phyloP scores from a whole-genome alignment of 305 asterid genomes.

The Fraxinus angustifolia region DNA sequence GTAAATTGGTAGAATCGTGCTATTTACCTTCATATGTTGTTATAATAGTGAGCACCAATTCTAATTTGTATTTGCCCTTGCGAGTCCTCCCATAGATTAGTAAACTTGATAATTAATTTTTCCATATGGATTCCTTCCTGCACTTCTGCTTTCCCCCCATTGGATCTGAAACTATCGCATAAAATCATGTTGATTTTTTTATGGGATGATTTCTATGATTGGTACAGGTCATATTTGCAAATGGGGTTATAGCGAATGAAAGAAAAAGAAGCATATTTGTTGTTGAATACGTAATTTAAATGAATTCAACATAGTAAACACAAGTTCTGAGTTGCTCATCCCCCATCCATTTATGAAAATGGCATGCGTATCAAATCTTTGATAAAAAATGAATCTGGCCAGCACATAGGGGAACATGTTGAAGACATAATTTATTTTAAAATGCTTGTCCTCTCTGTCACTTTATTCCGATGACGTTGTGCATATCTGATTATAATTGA shows the following conservation, averaged over 20 bases:
- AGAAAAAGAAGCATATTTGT: background rate
- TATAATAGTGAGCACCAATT: background rate
- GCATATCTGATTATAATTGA: background rate
- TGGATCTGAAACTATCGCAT: background rate
- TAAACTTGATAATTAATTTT: background rate
- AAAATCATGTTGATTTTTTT: background rate
- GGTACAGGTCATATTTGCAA: background rate
- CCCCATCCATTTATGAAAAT: background rate
- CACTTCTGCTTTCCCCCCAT: background rate
- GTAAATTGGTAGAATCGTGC: constrained; percentile 13
- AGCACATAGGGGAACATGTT: background rate
- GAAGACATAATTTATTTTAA: background rate
- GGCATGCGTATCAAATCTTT: background rate
- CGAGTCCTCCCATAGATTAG: background rate
- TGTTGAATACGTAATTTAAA: background rate
- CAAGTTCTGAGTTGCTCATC: background rate
- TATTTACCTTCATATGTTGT: background rate
- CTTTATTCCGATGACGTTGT: background rate
- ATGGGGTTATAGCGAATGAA: background rate
- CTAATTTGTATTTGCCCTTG: background rate
- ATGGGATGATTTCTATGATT: background rate
- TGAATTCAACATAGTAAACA: background rate
- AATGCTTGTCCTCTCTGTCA: background rate
- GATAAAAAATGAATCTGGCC: background rate
- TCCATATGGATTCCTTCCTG: background rate